Conservation (phyloP, 2,329 filamentous ascomycete species). For the Penicillium digitatum region DNA sequence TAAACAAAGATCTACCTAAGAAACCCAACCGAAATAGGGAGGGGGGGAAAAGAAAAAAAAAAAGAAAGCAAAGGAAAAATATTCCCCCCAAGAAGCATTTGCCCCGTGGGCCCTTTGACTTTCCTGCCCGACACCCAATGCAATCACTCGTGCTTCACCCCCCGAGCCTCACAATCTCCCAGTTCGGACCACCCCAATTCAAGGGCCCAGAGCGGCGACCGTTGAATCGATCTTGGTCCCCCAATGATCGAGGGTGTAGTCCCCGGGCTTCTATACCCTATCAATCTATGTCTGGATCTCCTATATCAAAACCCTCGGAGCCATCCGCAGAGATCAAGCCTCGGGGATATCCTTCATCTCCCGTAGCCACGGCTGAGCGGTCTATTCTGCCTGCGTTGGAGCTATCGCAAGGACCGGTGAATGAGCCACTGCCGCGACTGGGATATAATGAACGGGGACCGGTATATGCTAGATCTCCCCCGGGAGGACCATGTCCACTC, state of each 20-base stretch:
- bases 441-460: slow-evolving; percentile 20
- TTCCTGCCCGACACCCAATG: slow-evolving; percentile 31
- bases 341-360: slow-evolving; percentile 26
- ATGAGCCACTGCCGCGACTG: slow-evolving; percentile 19
- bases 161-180: slow-evolving; percentile 35
- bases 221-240: slow-evolving; percentile 34
- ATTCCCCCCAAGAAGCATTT: slow-evolving; percentile 9
- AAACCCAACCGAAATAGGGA: background rate
- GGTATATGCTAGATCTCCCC: slow-evolving; percentile 11
- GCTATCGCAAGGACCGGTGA: slow-evolving; percentile 16
- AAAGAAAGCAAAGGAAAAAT: background rate
- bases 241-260: slow-evolving; percentile 39
- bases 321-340: slow-evolving; percentile 35
- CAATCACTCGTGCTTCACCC: slow-evolving; percentile 42
- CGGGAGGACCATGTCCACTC: slow-evolving; percentile 23
- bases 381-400: slow-evolving; percentile 9
- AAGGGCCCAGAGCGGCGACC: slow-evolving; percentile 34
- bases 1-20: slow-evolving; percentile 4
- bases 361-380: slow-evolving; percentile 18
- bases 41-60: background rate
- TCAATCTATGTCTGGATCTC: slow-evolving; percentile 45
- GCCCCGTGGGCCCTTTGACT: slow-evolving; percentile 14
- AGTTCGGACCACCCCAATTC: slow-evolving; percentile 38
- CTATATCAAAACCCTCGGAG: slow-evolving; percentile 38
- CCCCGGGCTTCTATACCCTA: slow-evolving; percentile 38